Evolutionary conservation across 768 basidiomycete species (phyloP), one percentile per base, ranked within the genome.

Genomic region (Harrya chromipes): DNA sequence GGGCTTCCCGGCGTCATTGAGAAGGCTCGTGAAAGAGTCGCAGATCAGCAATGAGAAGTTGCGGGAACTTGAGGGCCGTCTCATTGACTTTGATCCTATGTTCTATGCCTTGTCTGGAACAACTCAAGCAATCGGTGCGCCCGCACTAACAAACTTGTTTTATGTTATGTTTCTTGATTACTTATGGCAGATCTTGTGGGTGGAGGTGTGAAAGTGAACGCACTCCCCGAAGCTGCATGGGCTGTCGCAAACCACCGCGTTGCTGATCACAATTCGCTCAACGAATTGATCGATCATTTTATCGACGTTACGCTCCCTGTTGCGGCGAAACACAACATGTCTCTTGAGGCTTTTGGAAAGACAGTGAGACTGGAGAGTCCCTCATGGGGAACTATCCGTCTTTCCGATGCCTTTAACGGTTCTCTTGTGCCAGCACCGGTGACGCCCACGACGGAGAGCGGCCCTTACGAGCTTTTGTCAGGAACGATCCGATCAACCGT

Each of bases 171-270:
- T 60, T 41, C 60, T 61, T 65, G 7, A 64, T 60, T 12, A 52
- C 58, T 29, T 60, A 58, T 47, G 57, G 58, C 69, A 55, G 76
- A 79, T 48, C 55, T 80, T 9, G 64, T 79, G 38, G 54, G 63
- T 19, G 73, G 73, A 13, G 72, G 68, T 12, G 67, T 69, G 1
- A 79, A 80, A 65, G 63, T 70, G 37, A 77, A 79, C 49, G 74
- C 75, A 1, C 64, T 80, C 11, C 75, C 76, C 0, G 78, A 79
- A 52, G 62, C 61, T 27, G 70, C 59, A 14, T 70, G 59, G 50
- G 71, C 70, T 6, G 47, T 74, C 19, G 59, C 60, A 34, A 70
- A 74, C 44, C 58, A 71, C 43, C 62, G 68, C 9, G 57, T 74
- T 46, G 68, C 62, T 31, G 66, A 66, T 10, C 63, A 72, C 47